These are phyloP conservation scores for Vachellia pachyceras DNA, from an alignment of 306 rosid species.

Conservation along the genomic window DNA sequence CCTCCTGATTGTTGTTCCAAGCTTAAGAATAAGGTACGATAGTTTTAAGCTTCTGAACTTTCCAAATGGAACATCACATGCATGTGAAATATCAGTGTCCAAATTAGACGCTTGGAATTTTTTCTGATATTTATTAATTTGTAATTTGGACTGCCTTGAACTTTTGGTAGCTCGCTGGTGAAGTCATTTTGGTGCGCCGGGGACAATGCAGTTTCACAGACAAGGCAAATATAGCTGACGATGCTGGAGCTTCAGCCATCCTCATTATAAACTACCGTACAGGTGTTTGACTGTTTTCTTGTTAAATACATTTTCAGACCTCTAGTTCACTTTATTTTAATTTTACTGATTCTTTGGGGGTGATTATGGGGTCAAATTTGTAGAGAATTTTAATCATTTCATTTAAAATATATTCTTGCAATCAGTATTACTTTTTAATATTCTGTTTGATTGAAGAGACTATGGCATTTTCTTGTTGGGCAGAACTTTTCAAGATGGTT, in stretches of 20 bases:
- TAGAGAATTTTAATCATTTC: constrained; percentile 22
- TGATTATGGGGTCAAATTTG: neutral
- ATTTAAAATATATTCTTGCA: constrained; percentile 7
- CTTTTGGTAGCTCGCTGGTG: too few relatives aligned
- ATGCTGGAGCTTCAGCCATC: too few relatives aligned
- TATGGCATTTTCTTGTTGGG: too few relatives aligned
- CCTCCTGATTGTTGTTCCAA: constrained; percentile 90
- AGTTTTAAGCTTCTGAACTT: constrained; percentile 24
- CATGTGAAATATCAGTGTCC: constrained; percentile 26
- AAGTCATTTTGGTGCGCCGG: too few relatives aligned
- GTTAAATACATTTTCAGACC: constrained; percentile 24
- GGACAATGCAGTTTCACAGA: too few relatives aligned
- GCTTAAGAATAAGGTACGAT: constrained; percentile 66
- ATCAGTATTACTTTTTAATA: neutral
- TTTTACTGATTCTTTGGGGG: neutral
- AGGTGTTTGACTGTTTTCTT: too few relatives aligned
- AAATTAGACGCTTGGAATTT: constrained; percentile 28
- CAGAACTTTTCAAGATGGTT: too few relatives aligned
- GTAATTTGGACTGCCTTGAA: too few relatives aligned
- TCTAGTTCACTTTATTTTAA: constrained; percentile 1
- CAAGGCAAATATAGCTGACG: too few relatives aligned
- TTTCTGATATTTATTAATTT: constrained; percentile 32
- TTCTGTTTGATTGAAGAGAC: constrained; percentile 23
- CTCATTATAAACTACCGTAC: too few relatives aligned
- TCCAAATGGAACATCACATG: constrained; percentile 20